Conservation (phyloP, 1,139 yeast genomes). For the Yamadazyma siamensis region DNA sequence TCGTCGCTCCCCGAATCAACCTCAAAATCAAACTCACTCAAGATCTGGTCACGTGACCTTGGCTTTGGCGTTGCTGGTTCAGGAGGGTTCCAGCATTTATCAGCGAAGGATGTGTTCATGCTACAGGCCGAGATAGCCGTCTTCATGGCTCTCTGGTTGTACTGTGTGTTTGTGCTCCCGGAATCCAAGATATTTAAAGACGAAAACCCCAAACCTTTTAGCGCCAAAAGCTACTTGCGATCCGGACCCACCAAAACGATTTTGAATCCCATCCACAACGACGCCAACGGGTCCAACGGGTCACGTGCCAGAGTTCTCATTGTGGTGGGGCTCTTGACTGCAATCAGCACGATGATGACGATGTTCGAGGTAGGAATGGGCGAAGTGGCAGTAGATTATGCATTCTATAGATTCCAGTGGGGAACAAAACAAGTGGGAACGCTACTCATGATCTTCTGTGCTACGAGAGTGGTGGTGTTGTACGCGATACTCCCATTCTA, state of each 20-base stretch:
- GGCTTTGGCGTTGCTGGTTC: neutral
- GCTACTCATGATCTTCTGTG: slow-evolving; percentile 52
- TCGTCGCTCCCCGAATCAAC: too few species aligned
- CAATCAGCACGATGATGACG: slow-evolving; percentile 6
- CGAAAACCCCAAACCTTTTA: neutral
- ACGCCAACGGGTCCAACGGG: slow-evolving; percentile 3
- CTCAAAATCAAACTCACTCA: too few species aligned
- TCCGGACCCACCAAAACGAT: too few species aligned
- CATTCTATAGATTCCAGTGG: slow-evolving; percentile 61
- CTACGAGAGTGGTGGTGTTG: slow-evolving; percentile 35
- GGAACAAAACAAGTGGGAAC: slow-evolving; percentile 56
- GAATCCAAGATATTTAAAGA: slow-evolving; percentile 50
- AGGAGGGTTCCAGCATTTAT: slow-evolving; percentile 6
- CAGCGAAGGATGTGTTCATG: slow-evolving; percentile 24
- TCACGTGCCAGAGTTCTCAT: slow-evolving; percentile 30
- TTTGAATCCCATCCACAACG: too few species aligned
- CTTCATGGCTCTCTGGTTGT: slow-evolving; percentile 22
- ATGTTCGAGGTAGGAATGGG: slow-evolving; percentile 31
- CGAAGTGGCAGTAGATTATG: slow-evolving; percentile 52
- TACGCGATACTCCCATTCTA: slow-evolving; percentile 33
- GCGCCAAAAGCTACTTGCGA: neutral
- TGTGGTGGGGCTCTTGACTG: slow-evolving; percentile 45
- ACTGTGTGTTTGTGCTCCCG: slow-evolving; percentile 42
- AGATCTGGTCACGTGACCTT: neutral
- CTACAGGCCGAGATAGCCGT: slow-evolving; percentile 26